Evolutionary conservation across 257 asterid genomes (phyloP), one percentile per base, ranked within the genome.

Genomic region (Prunella vulgaris): DNA sequence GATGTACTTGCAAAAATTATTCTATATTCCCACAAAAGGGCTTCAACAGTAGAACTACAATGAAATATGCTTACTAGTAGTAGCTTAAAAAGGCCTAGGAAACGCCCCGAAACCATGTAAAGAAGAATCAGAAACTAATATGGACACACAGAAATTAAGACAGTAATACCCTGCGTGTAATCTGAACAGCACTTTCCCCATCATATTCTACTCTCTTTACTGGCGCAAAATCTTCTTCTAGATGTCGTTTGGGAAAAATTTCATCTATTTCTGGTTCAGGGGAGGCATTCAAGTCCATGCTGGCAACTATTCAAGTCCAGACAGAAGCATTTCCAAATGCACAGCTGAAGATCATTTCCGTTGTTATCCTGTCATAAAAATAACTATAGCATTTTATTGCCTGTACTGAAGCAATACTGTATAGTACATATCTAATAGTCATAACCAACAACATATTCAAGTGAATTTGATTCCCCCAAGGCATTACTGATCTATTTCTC

Each of bases 211-310:
- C 72, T 10, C 66, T 86, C 65, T 80, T 88, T 69, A 79, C 88
- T 7, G 60, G 81, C n/a, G 18, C 86, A 66, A 75, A 80, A 71
- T 87, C 97, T 69, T 85, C 95, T 80, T 86, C 91, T 3, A 84
- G 82, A 37, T 84, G 84, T 62, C 75, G 82, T 63, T 77, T 88
- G 32, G 82, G 88, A 40, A 74, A 77, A 79, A 81, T 93, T 56
- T 89, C 98, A 51, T 94, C 97, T 13, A 91, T 97, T 78, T 94
- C 98, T 52, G 96, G 99, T 78, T 80, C 85, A 14, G 98, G 99
- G 59, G 92, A 84, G 59, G 75, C 99, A 85, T 94, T 94, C 82
- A 94, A 86, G 85, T 91, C 99, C 99, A 94, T 94, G 80, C 90
- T 84, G 78, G 75, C 81, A 74, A 80, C 76, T 82, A 84, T 71